A percentile compares a stretch with the other conserved stretches of the same genome.
Evolutionary conservation across 148 eudicot genomes (phyloP).

Genomic region (Silene uniflora): DNA sequence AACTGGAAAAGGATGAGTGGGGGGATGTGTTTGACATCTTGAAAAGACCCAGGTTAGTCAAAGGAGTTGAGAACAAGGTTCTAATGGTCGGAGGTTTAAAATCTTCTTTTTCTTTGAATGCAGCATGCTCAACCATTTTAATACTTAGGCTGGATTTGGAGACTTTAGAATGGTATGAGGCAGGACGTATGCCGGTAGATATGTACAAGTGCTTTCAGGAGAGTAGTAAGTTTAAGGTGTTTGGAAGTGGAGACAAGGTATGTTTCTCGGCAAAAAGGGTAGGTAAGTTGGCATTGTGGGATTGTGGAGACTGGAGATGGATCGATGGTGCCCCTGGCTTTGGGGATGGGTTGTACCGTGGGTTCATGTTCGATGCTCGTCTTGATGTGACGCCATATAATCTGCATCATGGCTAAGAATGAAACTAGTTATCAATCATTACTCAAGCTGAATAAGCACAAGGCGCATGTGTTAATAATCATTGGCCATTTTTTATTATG

Average conservation of each 20-base stretch:
- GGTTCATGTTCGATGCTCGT: conserved; percentile 71
- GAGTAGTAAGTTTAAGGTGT: conserved; percentile 87
- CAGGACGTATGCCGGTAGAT: conserved; percentile 78
- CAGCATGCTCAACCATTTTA: conserved; percentile 69
- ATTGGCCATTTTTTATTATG: not conserved
- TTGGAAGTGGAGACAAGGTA: conserved; percentile 77
- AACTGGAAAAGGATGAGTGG: conserved; percentile 71
- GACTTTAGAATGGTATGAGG: conserved; percentile 87
- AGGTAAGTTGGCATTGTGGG: conserved; percentile 79
- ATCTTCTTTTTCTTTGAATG: conserved; percentile 65
- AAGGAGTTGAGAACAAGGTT: conserved; percentile 47
- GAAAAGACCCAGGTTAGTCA: conserved; percentile 71
- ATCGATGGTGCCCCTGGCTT: conserved; percentile 68
- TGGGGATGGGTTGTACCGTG: conserved; percentile 77
- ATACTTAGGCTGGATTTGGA: conserved; percentile 76
- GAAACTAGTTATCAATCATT: not conserved
- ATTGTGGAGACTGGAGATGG: conserved; percentile 71
- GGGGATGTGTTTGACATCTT: conserved; percentile 83
- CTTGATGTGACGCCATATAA: conserved; percentile 53
- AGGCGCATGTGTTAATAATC: not conserved
- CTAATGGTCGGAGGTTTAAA: conserved; percentile 83
- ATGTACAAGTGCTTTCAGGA: conserved; percentile 75
- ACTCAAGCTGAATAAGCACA: too few species aligned
- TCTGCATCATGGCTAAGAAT: not conserved
- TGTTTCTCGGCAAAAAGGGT: conserved; percentile 79